Evolutionary conservation across 257 asterid genomes (phyloP).

Genomic region (Nyctanthes arbortristis): DNA sequence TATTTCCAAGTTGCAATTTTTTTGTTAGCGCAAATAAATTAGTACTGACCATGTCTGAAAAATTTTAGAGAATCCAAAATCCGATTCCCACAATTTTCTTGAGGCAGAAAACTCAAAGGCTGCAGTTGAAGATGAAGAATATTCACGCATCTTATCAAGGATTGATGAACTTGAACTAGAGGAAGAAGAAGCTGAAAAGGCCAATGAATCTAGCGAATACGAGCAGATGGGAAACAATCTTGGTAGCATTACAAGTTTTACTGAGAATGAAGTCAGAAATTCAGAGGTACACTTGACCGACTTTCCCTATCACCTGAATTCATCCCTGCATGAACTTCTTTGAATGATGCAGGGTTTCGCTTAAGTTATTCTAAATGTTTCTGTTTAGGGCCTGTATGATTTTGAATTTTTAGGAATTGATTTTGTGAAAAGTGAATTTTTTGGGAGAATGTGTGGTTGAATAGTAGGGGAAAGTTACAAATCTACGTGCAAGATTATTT

Average conservation of each 20-base stretch:
- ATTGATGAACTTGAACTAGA: constrained; percentile 79
- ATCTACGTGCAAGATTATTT: too few relatives aligned
- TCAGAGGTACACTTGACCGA: constrained; percentile 38
- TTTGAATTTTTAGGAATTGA: too few relatives aligned
- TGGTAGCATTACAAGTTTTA: constrained; percentile 20
- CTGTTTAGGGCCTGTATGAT: too few relatives aligned
- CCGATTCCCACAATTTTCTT: constrained; percentile 27
- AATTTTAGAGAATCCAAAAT: constrained; percentile 33
- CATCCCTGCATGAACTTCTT: background rate
- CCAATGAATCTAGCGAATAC: constrained; percentile 35
- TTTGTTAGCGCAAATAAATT: constrained; percentile 12
- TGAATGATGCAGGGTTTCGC: constrained; percentile 8
- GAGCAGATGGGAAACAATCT: constrained; percentile 35
- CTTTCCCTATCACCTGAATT: background rate
- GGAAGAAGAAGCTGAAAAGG: constrained; percentile 78
- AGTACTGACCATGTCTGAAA: constrained; percentile 6
- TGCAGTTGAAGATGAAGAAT: constrained; percentile 63
- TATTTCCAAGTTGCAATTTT: constrained; percentile 13
- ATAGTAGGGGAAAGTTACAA: too few relatives aligned
- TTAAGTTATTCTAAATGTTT: constrained; percentile 4
- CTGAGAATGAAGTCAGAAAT: constrained; percentile 36
- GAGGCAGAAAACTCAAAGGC: constrained; percentile 33
- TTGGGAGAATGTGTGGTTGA: too few relatives aligned
- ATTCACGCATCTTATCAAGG: constrained; percentile 48
- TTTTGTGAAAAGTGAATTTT: too few relatives aligned